phyloP scores from a whole-genome alignment of 108 stramenopile species.

The Cyclotella atomus region DNA sequence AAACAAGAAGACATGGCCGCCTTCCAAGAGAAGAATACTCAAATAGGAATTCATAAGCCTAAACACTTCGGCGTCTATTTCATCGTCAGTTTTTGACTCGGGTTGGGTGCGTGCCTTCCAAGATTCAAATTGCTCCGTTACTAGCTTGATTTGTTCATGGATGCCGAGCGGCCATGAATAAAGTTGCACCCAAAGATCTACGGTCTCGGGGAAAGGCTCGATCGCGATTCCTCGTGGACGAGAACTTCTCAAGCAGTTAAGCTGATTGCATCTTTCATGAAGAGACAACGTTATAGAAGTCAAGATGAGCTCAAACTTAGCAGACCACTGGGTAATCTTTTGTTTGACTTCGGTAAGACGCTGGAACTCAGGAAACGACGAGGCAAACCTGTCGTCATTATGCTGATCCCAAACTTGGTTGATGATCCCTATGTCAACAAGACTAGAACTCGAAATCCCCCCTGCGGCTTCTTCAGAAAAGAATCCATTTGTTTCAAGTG shows the following conservation, averaged over 20 bases:
- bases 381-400: constrained; percentile 35
- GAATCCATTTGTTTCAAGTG: constrained; percentile 30
- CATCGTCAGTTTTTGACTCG: background rate
- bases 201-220: constrained; percentile 54
- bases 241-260: constrained; percentile 2
- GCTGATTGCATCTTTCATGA: constrained; percentile 25
- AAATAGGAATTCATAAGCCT: constrained; percentile 9
- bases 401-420: constrained; percentile 20
- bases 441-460: background rate
- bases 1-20: constrained; percentile 42
- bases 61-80: constrained; percentile 2
- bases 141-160: constrained; percentile 9
- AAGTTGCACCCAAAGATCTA: constrained; percentile 55
- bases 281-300: constrained; percentile 26
- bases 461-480: background rate
- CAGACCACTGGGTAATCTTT: constrained; percentile 57
- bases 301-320: constrained; percentile 31
- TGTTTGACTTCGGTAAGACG: constrained; percentile 41
- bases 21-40: constrained; percentile 23
- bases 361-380: constrained; percentile 43
- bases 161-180: constrained; percentile 60
- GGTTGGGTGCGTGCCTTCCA: constrained; percentile 25
- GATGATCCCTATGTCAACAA: constrained; percentile 28
- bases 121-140: background rate
- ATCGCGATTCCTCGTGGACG: constrained; percentile 74